Evolutionary conservation across 495 filamentous ascomycete genomes (phyloP).

Genomic region (Hypomontagnella monticulosa): DNA sequence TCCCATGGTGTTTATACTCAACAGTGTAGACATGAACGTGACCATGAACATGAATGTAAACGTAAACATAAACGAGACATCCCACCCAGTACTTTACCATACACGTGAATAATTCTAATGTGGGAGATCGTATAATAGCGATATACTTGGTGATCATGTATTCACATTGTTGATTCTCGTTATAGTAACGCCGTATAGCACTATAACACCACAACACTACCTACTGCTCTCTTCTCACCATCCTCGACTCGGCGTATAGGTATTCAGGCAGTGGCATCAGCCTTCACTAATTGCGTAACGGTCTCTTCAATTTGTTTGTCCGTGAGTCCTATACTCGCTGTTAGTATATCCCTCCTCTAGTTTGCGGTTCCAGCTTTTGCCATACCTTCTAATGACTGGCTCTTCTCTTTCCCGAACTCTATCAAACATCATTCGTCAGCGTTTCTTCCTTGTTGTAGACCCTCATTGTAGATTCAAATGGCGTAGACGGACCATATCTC

Average conservation of each 20-base stretch:
- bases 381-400: constrained; percentile 79
- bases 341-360: constrained; percentile 35
- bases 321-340: constrained; percentile 69
- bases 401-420: constrained; percentile 92
- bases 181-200: no score
- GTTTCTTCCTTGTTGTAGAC: no score
- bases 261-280: constrained; percentile 40
- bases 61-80: no score
- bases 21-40: no score
- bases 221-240: constrained; percentile 9
- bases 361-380: background rate
- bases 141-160: constrained; percentile 5
- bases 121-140: background rate
- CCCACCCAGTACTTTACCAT: no score
- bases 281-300: constrained; percentile 83
- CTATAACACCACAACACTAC: constrained; percentile 15
- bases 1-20: no score
- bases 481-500: constrained; percentile 78
- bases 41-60: no score
- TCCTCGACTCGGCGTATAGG: constrained; percentile 5
- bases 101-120: no score
- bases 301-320: constrained; percentile 93
- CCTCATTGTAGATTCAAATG: background rate
- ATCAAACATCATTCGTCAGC: constrained; percentile 22
- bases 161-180: constrained; percentile 19